Conservation (phyloP, 2,329 filamentous ascomycete genomes). For the Neoarthrinium moseri region DNA sequence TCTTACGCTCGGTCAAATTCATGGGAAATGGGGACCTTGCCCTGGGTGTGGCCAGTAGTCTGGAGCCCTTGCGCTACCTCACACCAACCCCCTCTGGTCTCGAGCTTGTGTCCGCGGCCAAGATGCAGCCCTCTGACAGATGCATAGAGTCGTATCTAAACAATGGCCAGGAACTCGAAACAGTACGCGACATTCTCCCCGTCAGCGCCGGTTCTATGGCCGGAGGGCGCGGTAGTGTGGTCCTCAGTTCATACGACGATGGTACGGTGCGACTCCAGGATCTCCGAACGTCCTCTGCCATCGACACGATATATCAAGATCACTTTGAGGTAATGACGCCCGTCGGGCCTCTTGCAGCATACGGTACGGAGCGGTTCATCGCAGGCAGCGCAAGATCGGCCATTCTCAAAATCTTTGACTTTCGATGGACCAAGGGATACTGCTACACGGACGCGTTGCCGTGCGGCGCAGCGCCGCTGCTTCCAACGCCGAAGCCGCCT, state of each 20-base stretch:
- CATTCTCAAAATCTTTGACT: slow-evolving; percentile 52
- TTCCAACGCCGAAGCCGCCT: slow-evolving; percentile 28
- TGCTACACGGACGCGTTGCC: slow-evolving; percentile 46
- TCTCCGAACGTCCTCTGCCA: slow-evolving; percentile 44
- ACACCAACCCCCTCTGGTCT: slow-evolving; percentile 45
- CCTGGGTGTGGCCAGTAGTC: slow-evolving; percentile 41
- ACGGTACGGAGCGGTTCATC: slow-evolving; percentile 50
- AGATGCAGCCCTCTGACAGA: slow-evolving; percentile 19
- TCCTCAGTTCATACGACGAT: slow-evolving; percentile 54
- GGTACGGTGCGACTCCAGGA: slow-evolving; percentile 51
- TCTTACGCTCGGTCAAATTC: slow-evolving; percentile 40
- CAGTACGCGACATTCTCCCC: slow-evolving; percentile 46
- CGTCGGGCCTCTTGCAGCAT: slow-evolving; percentile 46
- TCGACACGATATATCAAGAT: slow-evolving; percentile 51
- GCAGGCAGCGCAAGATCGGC: slow-evolving; percentile 43
- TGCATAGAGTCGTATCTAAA: slow-evolving; percentile 18
- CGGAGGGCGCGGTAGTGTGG: slow-evolving; percentile 34
- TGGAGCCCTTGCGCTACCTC: slow-evolving; percentile 44
- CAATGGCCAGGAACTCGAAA: slow-evolving; percentile 27
- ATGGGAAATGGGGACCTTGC: slow-evolving; percentile 43
- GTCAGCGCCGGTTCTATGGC: slow-evolving; percentile 32
- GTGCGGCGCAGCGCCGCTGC: slow-evolving; percentile 38
- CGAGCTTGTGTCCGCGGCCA: slow-evolving; percentile 32
- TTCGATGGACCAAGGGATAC: slow-evolving; percentile 48
- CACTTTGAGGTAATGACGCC: slow-evolving; percentile 47